Evolutionary conservation across 148 eudicot genomes (phyloP).

Genomic region (Arctostaphylos glauca): DNA sequence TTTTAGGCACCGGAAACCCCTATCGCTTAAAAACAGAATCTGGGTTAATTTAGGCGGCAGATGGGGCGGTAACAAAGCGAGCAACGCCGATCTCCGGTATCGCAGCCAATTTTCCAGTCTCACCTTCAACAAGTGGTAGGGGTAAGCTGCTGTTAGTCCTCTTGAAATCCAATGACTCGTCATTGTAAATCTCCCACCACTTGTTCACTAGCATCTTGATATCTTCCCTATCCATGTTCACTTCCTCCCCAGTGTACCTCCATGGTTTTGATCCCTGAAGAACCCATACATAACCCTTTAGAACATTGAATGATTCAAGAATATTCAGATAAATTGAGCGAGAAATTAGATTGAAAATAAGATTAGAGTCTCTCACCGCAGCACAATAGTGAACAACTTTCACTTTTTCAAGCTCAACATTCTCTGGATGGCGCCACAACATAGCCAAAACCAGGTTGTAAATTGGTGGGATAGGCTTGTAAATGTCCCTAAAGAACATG

Average conservation of each 20-base stretch:
- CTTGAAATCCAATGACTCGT: constrained; percentile 34
- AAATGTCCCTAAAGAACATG: constrained; percentile 64
- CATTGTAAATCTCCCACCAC: constrained; percentile 45
- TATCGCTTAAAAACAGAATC: not conserved
- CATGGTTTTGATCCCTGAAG: constrained; percentile 46
- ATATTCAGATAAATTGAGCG: not conserved
- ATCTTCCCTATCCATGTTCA: constrained; percentile 49
- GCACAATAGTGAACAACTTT: constrained; percentile 91
- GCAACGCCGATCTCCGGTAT: constrained; percentile 28
- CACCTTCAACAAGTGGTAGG: not conserved
- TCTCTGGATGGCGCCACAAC: constrained; percentile 91
- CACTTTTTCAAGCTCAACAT: constrained; percentile 44
- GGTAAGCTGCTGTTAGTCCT: not conserved
- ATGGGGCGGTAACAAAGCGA: constrained; percentile 35
- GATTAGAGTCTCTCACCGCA: constrained; percentile 24
- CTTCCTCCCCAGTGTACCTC: constrained; percentile 43
- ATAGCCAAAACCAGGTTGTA: constrained; percentile 75
- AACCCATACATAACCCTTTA: not conserved
- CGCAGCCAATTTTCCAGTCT: not conserved
- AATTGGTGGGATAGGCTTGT: constrained; percentile 55
- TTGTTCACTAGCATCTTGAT: constrained; percentile 40
- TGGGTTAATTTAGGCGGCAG: constrained; percentile 28
- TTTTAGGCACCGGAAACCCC: not conserved
- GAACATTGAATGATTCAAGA: not conserved
- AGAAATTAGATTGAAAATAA: not conserved